Percentiles rank a stretch among this genome's conserved stretches.
phyloP scores from a whole-genome alignment of 306 rosid species.

The Prunus campanulata region DNA sequence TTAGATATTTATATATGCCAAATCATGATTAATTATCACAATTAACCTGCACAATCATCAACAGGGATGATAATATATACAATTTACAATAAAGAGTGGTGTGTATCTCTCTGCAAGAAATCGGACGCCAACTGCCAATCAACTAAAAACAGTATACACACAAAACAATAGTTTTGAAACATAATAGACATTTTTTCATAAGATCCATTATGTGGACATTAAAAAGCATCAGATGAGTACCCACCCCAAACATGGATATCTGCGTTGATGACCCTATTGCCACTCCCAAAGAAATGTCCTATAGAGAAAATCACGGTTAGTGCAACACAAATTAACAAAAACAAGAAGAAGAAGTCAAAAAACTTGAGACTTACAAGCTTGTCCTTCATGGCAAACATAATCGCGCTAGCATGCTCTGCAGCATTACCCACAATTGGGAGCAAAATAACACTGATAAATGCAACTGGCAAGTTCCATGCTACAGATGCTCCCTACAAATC shows the following conservation, averaged over 20 bases:
- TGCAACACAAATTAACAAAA: not conserved
- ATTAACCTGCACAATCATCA: not conserved
- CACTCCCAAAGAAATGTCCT: constrained; percentile 84
- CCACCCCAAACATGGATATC: constrained; percentile 81
- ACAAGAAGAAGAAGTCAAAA: constrained; percentile 6
- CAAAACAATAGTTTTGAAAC: too few relatives aligned
- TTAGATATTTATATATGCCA: constrained; percentile 1
- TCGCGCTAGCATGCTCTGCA: constrained; percentile 89
- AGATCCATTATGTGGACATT: not conserved
- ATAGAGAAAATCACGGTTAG: constrained; percentile 24
- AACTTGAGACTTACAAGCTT: constrained; percentile 56
- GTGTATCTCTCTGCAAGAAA: too few relatives aligned
- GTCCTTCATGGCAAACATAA: constrained; percentile 89
- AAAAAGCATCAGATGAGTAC: constrained; percentile 2
- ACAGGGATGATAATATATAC: not conserved
- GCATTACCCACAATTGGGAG: constrained; percentile 90
- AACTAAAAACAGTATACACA: too few relatives aligned
- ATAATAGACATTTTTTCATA: not conserved
- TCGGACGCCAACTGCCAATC: too few relatives aligned
- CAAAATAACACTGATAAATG: constrained; percentile 78
- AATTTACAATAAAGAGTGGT: not conserved
- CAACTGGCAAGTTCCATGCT: constrained; percentile 53
- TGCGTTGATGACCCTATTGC: constrained; percentile 85
- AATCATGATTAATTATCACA: not conserved
- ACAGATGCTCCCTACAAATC: constrained; percentile 64